Conservation (phyloP, 1,139 yeast genomes). For the Suhomyces choctaworum region DNA sequence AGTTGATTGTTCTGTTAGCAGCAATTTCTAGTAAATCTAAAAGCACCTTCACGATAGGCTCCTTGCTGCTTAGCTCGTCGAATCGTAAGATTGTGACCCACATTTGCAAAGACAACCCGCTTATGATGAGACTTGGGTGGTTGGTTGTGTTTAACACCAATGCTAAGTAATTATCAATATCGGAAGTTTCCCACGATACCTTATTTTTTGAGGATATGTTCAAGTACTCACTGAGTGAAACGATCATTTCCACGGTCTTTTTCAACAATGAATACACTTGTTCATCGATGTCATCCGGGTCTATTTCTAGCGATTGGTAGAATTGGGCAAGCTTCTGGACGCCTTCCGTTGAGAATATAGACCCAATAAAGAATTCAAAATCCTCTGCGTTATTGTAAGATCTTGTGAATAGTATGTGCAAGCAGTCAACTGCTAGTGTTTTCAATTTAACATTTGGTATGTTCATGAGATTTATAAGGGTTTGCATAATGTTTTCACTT, state of each 20-base stretch:
- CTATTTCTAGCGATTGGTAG: slow-evolving; percentile 60
- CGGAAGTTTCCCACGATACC: slow-evolving; percentile 52
- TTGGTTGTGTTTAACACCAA: slow-evolving; percentile 78
- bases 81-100: slow-evolving; percentile 90
- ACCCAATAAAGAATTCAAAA: slow-evolving; percentile 75
- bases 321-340: slow-evolving; percentile 65
- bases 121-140: slow-evolving; percentile 84
- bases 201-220: slow-evolving; percentile 45
- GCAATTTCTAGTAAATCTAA: slow-evolving; percentile 74
- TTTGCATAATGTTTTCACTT: slow-evolving; percentile 63
- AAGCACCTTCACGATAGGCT: slow-evolving; percentile 51
- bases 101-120: slow-evolving; percentile 87
- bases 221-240: slow-evolving; percentile 79
- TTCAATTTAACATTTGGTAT: slow-evolving; percentile 66
- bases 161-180: slow-evolving; percentile 62
- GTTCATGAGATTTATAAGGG: slow-evolving; percentile 61
- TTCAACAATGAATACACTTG: slow-evolving; percentile 74
- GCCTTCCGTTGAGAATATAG: slow-evolving; percentile 73
- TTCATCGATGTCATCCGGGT: slow-evolving; percentile 81
- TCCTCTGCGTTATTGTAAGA: slow-evolving; percentile 70
- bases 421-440: slow-evolving; percentile 85
- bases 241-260: slow-evolving; percentile 91
- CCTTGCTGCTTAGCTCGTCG: slow-evolving; percentile 63
- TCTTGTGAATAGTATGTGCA: slow-evolving; percentile 85
- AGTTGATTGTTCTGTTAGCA: slow-evolving; percentile 76